These are phyloP conservation scores for Apodospora peruviana DNA, from an alignment of 495 filamentous ascomycete genomes.

Conservation along the genomic window DNA sequence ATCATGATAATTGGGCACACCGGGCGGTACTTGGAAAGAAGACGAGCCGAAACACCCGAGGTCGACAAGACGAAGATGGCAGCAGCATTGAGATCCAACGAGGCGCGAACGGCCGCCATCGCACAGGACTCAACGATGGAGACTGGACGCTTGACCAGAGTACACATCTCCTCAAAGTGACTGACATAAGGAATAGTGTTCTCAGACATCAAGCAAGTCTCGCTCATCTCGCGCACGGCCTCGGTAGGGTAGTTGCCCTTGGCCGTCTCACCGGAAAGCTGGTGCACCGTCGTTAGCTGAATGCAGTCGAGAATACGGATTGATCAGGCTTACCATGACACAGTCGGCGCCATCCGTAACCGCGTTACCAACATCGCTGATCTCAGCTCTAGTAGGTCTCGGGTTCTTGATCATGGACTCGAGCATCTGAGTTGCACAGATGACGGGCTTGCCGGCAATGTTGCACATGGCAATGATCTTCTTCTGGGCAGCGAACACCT, in stretches of 20 bases:
- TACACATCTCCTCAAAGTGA: constrained; percentile 91
- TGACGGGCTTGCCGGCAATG: constrained; percentile 96
- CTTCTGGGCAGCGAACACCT: constrained; percentile 99
- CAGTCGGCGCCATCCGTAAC: constrained; percentile 97
- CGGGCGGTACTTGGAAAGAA: constrained; percentile 95
- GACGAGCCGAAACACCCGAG: constrained; percentile 81
- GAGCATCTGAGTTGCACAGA: constrained; percentile 72
- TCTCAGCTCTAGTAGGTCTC: constrained; percentile 93
- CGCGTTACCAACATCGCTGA: constrained; percentile 96
- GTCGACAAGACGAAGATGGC: constrained; percentile 94
- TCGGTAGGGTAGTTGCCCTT: constrained; percentile 93
- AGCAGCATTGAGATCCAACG: constrained; percentile 90
- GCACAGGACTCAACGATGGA: constrained; percentile 85
- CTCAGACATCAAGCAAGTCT: constrained; percentile 93
- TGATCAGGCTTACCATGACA: constrained; percentile 62
- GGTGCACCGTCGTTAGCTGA: neutral
- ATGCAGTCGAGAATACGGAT: too few species aligned
- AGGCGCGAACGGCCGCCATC: constrained; percentile 92
- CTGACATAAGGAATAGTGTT: constrained; percentile 93
- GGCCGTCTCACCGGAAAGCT: constrained; percentile 91
- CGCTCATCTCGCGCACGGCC: constrained; percentile 94
- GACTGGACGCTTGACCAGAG: constrained; percentile 72
- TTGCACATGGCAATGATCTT: constrained; percentile 99
- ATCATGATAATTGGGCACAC: constrained; percentile 99
- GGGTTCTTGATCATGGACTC: constrained; percentile 99